Base-by-base conservation (phyloP, 352 stramenopile genomes). In the Pythium oligandrum region DNA sequence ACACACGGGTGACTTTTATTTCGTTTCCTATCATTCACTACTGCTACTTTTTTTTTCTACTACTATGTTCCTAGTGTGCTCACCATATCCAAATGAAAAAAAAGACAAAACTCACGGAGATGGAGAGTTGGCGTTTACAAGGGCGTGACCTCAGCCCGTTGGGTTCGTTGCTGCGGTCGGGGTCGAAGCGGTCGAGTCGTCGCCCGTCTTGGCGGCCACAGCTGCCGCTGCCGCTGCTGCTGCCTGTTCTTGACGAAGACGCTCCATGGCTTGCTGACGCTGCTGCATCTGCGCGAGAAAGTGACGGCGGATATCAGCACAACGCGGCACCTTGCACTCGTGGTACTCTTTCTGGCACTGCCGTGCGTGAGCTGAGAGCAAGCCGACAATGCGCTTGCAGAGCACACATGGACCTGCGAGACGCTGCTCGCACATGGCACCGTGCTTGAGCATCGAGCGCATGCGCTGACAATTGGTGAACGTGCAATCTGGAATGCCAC, bases 371-470 rank as follows among this genome's bases (percentile, higher is more conserved):
- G 84, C 79, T 4, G 75, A 91, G 2, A 96, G 70, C 51, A 96
- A 54, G 2, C 83, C 83, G 12, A 89, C 80, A 55, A 96, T 95
- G 31, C 85, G 81, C 53, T 90, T 90, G 68, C 87, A 96, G 7
- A 93, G 57, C 52, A 91, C 76, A 40, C 87, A 96, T 1, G 83
- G 83, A 2, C 84, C 84, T 0, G 79, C 69, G 26, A 90, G 68
- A n/a, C 84, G 78, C 64, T 91, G 78, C 57, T 93, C 80, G 44
- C 86, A 96, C 52, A 80, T 80, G 2, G 73, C 71, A n/a, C 85
- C 86, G 57, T 96, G 86, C 66, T 96, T 90, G 51, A 96, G 78
- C 82, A 96, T 95, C 30, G 84, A 75, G 31, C 86, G 79, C 82
- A 93, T 94, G 31, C 83, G 78, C 35, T 89, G 81, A 67, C 83